Conservation (phyloP, 1,139 yeast species). For the Kodamaea alishanica region DNA sequence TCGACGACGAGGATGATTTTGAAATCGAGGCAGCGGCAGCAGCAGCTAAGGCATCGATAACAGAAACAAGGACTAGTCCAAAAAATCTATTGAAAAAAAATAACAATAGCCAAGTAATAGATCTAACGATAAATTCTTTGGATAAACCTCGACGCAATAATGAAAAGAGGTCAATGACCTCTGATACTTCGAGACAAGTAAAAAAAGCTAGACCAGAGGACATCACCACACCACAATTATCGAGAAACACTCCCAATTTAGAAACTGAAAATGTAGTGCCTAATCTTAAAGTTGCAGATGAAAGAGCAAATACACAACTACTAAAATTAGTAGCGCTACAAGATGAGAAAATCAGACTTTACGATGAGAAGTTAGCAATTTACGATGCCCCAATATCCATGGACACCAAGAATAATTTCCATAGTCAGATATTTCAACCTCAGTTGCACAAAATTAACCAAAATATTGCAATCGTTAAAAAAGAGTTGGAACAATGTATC, state of each 20-base stretch:
- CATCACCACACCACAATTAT: not conserved
- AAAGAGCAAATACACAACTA: not conserved
- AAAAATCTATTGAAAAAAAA: too few relatives aligned
- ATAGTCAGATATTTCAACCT: slow-evolving; percentile 6
- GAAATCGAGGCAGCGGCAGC: too few relatives aligned
- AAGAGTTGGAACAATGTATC: not conserved
- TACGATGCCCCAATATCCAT: not conserved
- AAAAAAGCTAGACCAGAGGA: not conserved
- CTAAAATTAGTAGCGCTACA: slow-evolving; percentile 10
- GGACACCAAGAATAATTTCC: slow-evolving; percentile 5
- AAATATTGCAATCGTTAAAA: slow-evolving; percentile 2
- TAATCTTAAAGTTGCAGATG: too few relatives aligned
- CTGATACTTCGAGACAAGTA: not conserved
- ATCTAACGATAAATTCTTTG: too few relatives aligned
- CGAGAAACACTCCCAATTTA: not conserved
- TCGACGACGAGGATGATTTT: too few relatives aligned
- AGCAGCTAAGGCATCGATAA: too few relatives aligned
- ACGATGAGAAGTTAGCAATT: slow-evolving; percentile 10
- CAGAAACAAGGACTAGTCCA: too few relatives aligned
- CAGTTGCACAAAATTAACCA: slow-evolving; percentile 3
- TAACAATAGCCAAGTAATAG: too few relatives aligned
- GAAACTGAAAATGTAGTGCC: not conserved
- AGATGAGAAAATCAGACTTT: slow-evolving; percentile 12
- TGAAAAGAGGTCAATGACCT: not conserved
- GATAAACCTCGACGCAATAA: too few relatives aligned